Evolutionary conservation across 1,139 yeast genomes (phyloP).

Genomic region (Pichia sp.): DNA sequence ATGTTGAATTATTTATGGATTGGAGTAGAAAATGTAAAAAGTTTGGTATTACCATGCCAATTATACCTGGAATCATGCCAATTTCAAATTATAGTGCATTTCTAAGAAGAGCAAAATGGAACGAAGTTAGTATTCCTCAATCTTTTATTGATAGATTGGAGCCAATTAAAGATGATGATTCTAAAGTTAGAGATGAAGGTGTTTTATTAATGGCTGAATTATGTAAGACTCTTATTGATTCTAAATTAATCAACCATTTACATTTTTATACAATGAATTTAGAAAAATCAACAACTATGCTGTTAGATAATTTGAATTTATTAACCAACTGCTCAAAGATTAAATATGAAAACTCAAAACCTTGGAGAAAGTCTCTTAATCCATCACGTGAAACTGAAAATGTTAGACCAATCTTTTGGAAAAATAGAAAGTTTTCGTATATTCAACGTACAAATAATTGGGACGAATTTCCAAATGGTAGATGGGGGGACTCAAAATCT

Average conservation of each 20-base stretch:
- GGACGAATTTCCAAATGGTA: constrained; percentile 98
- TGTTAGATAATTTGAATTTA: constrained; percentile 65
- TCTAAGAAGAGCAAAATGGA: constrained; percentile 91
- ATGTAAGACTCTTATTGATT: constrained; percentile 67
- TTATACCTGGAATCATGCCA: constrained; percentile 98
- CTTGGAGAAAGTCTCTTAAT: constrained; percentile 88
- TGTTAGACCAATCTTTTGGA: constrained; percentile 95
- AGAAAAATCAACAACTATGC: constrained; percentile 85
- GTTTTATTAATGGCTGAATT: constrained; percentile 75
- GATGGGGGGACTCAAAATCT: constrained; percentile 94
- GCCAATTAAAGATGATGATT: constrained; percentile 87
- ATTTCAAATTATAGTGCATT: constrained; percentile 90
- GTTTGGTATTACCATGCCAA: constrained; percentile 76
- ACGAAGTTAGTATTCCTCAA: constrained; percentile 73
- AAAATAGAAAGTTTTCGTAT: constrained; percentile 85
- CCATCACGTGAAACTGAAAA: constrained; percentile 77
- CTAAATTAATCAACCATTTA: constrained; percentile 74
- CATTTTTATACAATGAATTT: constrained; percentile 96
- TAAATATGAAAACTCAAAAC: constrained; percentile 34
- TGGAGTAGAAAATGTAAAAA: constrained; percentile 76
- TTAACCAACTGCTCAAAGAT: constrained; percentile 28
- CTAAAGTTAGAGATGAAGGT: constrained; percentile 79
- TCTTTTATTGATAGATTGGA: constrained; percentile 66
- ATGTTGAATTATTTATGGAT: constrained; percentile 70
- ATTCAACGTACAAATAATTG: constrained; percentile 87